Evolutionary conservation across 2,329 filamentous ascomycete genomes (phyloP), one percentile per base, ranked within the genome.

Genomic region (Clarireedia sp.): DNA sequence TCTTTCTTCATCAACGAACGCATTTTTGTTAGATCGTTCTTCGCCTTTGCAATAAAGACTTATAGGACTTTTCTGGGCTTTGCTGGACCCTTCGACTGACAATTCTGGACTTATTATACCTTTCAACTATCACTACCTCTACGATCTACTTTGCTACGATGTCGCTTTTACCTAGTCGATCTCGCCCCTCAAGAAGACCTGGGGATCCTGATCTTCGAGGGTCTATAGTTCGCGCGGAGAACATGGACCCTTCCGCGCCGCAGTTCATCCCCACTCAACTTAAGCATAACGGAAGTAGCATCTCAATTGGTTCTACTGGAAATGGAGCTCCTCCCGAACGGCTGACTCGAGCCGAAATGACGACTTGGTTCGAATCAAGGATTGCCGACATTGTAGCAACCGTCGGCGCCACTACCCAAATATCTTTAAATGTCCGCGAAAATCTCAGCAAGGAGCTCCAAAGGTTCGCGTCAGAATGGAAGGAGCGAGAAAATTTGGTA

Each of bases 121-220:
- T 33, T 12, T 33, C 9, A 33, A 48, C 29, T 52, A 41, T 41
- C 9, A 41, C 17, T 17, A 17, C 14, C 38, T 41, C 38, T 16
- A 41, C 38, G 38, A n/a, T 41, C 14, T 14, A 8, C 38, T 17
- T 41, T 19, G 16, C 37, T 17, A 12, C 38, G 17, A 54, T 54
- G 52, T 54, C 52, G 23, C 38, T 24, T n/a, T 21, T 19, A 36
- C 17, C 52, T 9, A 48, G 14, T 37, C 45, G 45, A 54, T 41
- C 52, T 23, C 44, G 37, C 3, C 36, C 45, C 1, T 26, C 45
- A 10, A 36, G 52, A 3, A 49, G 48, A 47, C 37, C 14, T 14
- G 45, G 23, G 3, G 45, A 54, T 23, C 17, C 52, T 9, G 37
- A 54, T 14, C 52, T 54, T 26, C 33, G 52, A 12, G 51, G 29